Evolutionary conservation across 1,139 yeast species (phyloP), one percentile per base, ranked within the genome.

Genomic region (Scheffersomyces segobiensis): DNA sequence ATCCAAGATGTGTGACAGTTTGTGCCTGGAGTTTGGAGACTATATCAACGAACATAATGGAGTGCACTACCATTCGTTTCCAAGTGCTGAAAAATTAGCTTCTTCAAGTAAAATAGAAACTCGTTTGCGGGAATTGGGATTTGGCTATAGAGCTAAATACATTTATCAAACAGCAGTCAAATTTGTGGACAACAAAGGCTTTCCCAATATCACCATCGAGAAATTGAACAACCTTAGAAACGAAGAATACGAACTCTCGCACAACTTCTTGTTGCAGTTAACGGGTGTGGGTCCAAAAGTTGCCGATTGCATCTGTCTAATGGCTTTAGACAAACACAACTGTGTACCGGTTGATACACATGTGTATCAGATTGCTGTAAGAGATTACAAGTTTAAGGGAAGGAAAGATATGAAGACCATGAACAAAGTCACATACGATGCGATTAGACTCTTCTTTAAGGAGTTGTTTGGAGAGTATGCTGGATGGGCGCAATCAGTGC

Each of bases 201-300:
- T 66, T 20, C 77, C 82, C 0, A 68, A 73, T 17, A 71, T 79
- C 3, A 68, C 76, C 2, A 57, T 77, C 6, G 69, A 71, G 0
- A 70, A 71, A 8, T 71, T 84, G 19, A 60, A 69, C 49, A 64
- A 63, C 3, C 72, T 88, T 54, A 74, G 93, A 46, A 58, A 66
- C 0, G 64, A 70, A 46, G 72, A 82, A 3, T 87, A 88, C 63
- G 82, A 81, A 55, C 83, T 82, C 8, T 88, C 91, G 1, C 90
- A 89, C 62, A 83, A 84, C 19, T 87, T 84, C 60, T 75, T 96
- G 52, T 76, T 89, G 61, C 82, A 84, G 62, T 87, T 90, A 62
- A 81, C 84, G 3, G 99, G 99, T 0, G 98, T 96, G 0, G 99
- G 99, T 0, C 98, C 99, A 0, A 95, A 95, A 73, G 99, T 95